Conservation (phyloP, 176 grass and related monocot species). For the Coix lacrymajobi region DNA sequence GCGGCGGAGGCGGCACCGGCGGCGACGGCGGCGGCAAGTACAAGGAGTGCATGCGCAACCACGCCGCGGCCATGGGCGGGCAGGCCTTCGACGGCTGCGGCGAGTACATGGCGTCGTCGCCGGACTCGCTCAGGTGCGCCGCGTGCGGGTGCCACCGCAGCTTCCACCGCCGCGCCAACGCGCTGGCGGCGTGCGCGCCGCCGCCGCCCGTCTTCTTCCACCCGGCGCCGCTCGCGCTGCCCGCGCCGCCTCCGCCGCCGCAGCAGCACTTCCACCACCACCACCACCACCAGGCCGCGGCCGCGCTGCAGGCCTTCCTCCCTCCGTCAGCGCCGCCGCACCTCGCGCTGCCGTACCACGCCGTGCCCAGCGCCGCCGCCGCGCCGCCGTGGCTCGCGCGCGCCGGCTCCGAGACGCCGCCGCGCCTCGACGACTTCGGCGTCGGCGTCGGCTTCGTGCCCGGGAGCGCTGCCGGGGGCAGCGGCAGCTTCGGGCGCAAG, state of each 20-base stretch:
- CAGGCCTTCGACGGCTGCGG: slow-evolving; percentile 86
- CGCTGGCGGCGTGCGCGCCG: not conserved
- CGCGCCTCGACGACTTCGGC: slow-evolving; percentile 54
- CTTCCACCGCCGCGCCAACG: slow-evolving; percentile 80
- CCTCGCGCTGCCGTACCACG: slow-evolving; percentile 24
- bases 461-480: not conserved
- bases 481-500: slow-evolving; percentile 41
- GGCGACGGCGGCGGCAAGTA: slow-evolving; percentile 36
- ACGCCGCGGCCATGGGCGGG: slow-evolving; percentile 82
- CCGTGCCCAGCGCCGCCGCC: slow-evolving; percentile 15
- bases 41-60: slow-evolving; percentile 98
- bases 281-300: not conserved
- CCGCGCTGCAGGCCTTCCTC: slow-evolving; percentile 42
- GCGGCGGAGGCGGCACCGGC: not conserved
- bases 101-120: slow-evolving; percentile 75
- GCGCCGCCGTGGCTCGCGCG: slow-evolving; percentile 32
- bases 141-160: slow-evolving; percentile 88
- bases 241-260: not conserved
- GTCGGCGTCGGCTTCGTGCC: not conserved
- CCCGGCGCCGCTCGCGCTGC: not conserved
- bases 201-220: slow-evolving; percentile 28
- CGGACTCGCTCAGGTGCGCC: slow-evolving; percentile 72
- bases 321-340: slow-evolving; percentile 7
- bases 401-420: slow-evolving; percentile 64
- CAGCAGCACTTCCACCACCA: not conserved